phyloP scores from a whole-genome alignment of 163 green algal species.

The Trebouxia gelatinosa region DNA sequence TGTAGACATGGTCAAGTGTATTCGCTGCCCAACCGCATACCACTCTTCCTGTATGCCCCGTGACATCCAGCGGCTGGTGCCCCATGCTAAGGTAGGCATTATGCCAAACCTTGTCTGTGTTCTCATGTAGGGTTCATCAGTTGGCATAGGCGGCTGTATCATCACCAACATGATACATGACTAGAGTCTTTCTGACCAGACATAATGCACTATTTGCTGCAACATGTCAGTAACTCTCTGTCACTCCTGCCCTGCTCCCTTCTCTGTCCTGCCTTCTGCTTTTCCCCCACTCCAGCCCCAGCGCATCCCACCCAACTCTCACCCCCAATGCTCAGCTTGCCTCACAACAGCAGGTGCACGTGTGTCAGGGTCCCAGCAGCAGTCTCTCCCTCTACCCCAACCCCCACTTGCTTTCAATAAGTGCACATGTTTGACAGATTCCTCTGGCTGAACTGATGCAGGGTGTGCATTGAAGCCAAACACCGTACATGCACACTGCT shows the following conservation, averaged over 20 bases:
- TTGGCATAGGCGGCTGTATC: no score
- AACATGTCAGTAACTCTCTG: no score
- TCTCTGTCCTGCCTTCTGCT: background rate
- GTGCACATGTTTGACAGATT: background rate
- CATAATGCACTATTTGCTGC: no score
- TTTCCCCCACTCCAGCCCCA: background rate
- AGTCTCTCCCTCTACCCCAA: background rate
- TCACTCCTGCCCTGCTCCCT: background rate
- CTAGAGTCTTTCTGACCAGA: no score
- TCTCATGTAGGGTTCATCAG: no score
- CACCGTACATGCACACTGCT: no score
- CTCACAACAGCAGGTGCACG: background rate
- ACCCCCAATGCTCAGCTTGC: background rate
- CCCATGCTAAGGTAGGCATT: constrained; percentile 13
- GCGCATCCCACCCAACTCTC: background rate
- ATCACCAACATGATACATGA: no score
- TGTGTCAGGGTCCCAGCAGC: background rate
- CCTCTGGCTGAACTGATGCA: background rate
- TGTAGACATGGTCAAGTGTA: constrained; percentile 37
- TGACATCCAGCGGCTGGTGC: constrained; percentile 20
- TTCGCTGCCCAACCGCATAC: constrained; percentile 33
- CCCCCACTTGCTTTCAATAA: background rate
- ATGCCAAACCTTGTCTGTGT: background rate
- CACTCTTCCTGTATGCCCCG: constrained; percentile 36
- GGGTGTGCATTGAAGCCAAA: no score